Evolutionary conservation across 2,329 filamentous ascomycete species (phyloP), one percentile per base, ranked within the genome.

Genomic region (Coniochaeta sp.): DNA sequence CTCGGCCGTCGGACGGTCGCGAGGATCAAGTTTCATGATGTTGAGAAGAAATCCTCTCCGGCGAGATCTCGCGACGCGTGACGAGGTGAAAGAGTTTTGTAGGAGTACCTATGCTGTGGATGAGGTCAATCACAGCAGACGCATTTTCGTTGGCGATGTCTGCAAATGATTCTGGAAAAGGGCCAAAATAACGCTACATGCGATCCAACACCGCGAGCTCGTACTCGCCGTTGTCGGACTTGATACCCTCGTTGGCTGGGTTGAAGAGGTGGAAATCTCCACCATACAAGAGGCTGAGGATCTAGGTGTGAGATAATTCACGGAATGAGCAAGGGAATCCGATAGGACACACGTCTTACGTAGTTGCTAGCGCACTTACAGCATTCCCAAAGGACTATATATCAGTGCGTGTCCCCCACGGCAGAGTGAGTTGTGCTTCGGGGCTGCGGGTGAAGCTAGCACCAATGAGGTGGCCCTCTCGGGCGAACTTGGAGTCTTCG

Each of bases 301-400:
- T 8, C 10, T 19, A 4, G 4, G n/a, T 42, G 40, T 34, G 7
- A 17, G 61, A n/a, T 34, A 4, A 62, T 61, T 40, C 17, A 30
- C 32, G 19, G 42, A 36, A 57, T n/a, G 44, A 56, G 14, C n/a
- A n/a, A n/a, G n/a, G n/a, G n/a, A n/a, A n/a, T n/a, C n/a, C n/a
- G n/a, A n/a, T n/a, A n/a, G n/a, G n/a, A n/a, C n/a, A n/a, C n/a
- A n/a, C n/a, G n/a, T n/a, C n/a, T n/a, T n/a, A n/a, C n/a, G n/a
- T n/a, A n/a, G n/a, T n/a, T n/a, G n/a, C n/a, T n/a, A n/a, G n/a
- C n/a, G n/a, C 55, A 60, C 62, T 56, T 62, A 67, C 62, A 2
- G 62, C 62, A 58, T 60, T 68, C 32, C 67, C 65, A 59, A 69
- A 71, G 7, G 67, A 71, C 68, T 66, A 69, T 19, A 69, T 62